Percentiles rank a stretch among this genome's conserved stretches.
These are phyloP conservation scores for Thermomyces lanuginosus DNA, from an alignment of 2,329 filamentous ascomycete species.

Conservation along the genomic window DNA sequence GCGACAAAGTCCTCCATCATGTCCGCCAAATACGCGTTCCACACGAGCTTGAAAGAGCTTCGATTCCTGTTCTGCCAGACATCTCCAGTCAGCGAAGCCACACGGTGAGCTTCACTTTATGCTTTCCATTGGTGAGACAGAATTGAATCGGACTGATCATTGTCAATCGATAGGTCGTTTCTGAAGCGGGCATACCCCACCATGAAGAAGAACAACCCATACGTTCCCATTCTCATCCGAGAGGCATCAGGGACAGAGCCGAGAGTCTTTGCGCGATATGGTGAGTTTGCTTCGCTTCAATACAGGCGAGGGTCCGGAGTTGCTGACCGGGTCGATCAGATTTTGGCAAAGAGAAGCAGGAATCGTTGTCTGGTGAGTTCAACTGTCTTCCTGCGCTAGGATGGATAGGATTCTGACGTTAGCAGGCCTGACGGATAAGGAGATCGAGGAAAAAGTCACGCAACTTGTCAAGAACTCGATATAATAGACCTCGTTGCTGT, in stretches of 20 bases:
- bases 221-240: constrained; percentile 83
- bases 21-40: constrained; percentile 87
- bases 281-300: constrained; percentile 30
- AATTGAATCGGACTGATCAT: constrained; percentile 2
- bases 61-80: constrained; percentile 96
- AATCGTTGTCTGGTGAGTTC: constrained; percentile 42
- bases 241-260: constrained; percentile 76
- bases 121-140: not conserved
- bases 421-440: constrained; percentile 49
- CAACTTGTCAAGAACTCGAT: constrained; percentile 40
- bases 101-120: constrained; percentile 51
- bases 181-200: constrained; percentile 82
- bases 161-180: constrained; percentile 50
- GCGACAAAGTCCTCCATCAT: too few relatives aligned
- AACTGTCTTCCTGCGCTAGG: constrained; percentile 1
- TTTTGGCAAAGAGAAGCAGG: constrained; percentile 51
- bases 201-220: constrained; percentile 98
- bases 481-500: constrained; percentile 5
- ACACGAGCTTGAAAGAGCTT: constrained; percentile 77
- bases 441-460: constrained; percentile 53
- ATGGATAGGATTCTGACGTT: constrained; percentile 7
- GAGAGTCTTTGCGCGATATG: constrained; percentile 82
- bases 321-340: constrained; percentile 27
- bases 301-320: not conserved
- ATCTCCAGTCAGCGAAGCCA: constrained; percentile 72